These are phyloP conservation scores for Sporothrix phasma DNA, from an alignment of 2,329 filamentous ascomycete species.

Conservation along the genomic window DNA sequence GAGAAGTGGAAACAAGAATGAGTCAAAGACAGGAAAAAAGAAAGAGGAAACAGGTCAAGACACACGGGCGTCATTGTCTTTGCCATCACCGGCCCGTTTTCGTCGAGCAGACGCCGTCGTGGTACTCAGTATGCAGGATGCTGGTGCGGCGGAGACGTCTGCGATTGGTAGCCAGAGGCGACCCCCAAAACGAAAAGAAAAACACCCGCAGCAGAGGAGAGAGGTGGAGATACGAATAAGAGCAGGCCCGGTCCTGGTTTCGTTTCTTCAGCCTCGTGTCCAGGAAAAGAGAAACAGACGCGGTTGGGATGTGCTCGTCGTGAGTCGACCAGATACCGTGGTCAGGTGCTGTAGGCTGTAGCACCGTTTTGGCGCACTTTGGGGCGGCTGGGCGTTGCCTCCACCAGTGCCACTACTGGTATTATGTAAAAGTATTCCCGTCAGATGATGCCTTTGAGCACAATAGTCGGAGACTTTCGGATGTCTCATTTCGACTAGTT, in stretches of 20 bases:
- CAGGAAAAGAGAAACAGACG: not conserved
- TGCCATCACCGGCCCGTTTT: not conserved
- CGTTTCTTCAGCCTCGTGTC: slow-evolving; percentile 4
- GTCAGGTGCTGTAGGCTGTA: no score
- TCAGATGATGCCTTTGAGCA: slow-evolving; percentile 9
- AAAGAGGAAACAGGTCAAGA: not conserved
- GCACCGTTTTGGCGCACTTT: no score
- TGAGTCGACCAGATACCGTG: no score
- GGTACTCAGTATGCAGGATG: not conserved
- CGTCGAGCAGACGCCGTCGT: not conserved
- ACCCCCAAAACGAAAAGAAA: not conserved
- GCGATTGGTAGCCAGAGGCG: not conserved
- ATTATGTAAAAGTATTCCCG: no score
- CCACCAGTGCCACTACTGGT: no score
- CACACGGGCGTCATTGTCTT: not conserved
- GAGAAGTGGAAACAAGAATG: no score
- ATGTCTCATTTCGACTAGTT: no score
- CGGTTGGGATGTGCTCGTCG: no score
- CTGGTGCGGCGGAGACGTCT: not conserved
- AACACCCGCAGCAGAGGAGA: no score
- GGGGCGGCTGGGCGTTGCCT: no score
- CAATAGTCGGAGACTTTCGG: slow-evolving; percentile 4
- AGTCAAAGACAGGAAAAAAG: no score
- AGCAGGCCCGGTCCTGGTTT: not conserved
- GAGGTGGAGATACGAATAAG: no score